Conservation (phyloP, 331 rosid species). For the Saraca asoca region DNA sequence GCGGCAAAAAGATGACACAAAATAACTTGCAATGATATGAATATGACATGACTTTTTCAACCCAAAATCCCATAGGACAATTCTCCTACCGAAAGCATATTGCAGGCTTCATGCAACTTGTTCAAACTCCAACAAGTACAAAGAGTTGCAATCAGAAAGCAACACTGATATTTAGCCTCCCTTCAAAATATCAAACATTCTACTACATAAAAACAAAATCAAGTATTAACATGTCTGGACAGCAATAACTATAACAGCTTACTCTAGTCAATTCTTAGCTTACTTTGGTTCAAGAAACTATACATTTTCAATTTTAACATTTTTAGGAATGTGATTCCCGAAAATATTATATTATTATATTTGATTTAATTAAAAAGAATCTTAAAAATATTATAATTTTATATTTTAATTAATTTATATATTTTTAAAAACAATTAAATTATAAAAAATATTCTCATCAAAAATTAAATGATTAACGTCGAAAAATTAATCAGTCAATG, state of each 20-base stretch:
- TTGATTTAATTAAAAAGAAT: no score
- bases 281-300: constrained; percentile 1
- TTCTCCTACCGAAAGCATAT: constrained; percentile 35
- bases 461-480: no score
- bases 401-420: no score
- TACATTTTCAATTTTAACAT: no score
- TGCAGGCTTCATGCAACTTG: constrained; percentile 6
- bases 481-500: no score
- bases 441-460: no score
- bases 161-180: constrained; percentile 48
- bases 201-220: constrained; percentile 19
- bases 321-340: no score
- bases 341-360: no score
- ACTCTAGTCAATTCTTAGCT: neutral
- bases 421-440: no score
- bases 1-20: neutral
- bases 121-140: constrained; percentile 20
- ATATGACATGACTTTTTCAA: constrained; percentile 15
- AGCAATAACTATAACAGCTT: constrained; percentile 11
- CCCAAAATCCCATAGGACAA: constrained; percentile 33
- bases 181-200: constrained; percentile 41
- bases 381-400: no score
- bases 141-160: constrained; percentile 35
- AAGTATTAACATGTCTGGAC: neutral
- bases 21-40: constrained; percentile 11